phyloP scores from a whole-genome alignment of 805 yeast genomes.

The Candida easanensis region DNA sequence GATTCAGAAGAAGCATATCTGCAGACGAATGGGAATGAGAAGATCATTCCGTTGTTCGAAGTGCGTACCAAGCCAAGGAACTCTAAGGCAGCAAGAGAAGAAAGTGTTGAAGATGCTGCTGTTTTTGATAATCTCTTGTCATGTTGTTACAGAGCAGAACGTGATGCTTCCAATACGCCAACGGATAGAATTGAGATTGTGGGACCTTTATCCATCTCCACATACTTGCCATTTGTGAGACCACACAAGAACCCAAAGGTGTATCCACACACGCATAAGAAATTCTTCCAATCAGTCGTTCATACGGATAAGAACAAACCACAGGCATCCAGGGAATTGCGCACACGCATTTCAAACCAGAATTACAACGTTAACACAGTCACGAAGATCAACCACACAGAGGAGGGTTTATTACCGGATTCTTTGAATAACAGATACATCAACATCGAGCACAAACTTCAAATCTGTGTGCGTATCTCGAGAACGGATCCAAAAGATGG shows the following conservation, averaged over 20 bases:
- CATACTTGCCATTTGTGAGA: slow-evolving; percentile 22
- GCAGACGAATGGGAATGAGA: slow-evolving; percentile 36
- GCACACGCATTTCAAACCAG: slow-evolving; percentile 15
- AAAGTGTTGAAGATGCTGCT: slow-evolving; percentile 49
- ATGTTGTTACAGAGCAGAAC: slow-evolving; percentile 43
- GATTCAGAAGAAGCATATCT: slow-evolving; percentile 8
- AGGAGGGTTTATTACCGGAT: slow-evolving; percentile 43
- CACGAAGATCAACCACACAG: slow-evolving; percentile 15
- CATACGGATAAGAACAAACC: slow-evolving; percentile 10
- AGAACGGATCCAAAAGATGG: slow-evolving; percentile 48
- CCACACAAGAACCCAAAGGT: slow-evolving; percentile 14
- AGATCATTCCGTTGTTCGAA: slow-evolving; percentile 59
- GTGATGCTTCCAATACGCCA: slow-evolving; percentile 13
- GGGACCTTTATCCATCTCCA: slow-evolving; percentile 19
- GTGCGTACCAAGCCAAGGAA: slow-evolving; percentile 52
- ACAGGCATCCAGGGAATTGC: slow-evolving; percentile 9
- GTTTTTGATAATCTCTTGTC: slow-evolving; percentile 60
- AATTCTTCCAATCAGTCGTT: slow-evolving; percentile 7
- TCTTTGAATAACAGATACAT: slow-evolving; percentile 57
- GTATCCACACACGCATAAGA: slow-evolving; percentile 9
- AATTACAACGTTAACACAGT: slow-evolving; percentile 9
- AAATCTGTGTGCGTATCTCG: slow-evolving; percentile 66
- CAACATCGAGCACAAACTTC: slow-evolving; percentile 63
- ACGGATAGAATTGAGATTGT: slow-evolving; percentile 17
- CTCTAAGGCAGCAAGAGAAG: slow-evolving; percentile 52